Conservation (phyloP, 345 rosid genomes). For the Mercurialis annua region DNA sequence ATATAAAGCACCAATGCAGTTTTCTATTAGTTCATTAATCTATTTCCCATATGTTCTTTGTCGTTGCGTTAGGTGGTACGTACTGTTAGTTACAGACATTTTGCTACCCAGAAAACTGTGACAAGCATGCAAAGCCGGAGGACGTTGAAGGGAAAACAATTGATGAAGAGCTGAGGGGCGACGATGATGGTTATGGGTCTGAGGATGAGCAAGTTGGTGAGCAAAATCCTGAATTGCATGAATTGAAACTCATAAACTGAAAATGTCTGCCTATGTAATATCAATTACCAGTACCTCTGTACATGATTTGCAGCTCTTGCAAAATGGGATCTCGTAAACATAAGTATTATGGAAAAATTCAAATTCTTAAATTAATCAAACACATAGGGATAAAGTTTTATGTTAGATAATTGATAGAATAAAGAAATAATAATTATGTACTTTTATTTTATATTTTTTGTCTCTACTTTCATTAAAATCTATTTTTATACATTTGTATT, state of each 20-base stretch:
- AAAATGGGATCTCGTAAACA: constrained; percentile 25
- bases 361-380: too few species aligned
- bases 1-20: too few species aligned
- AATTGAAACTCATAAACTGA: too few species aligned
- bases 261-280: constrained; percentile 5
- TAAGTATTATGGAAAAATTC: constrained; percentile 32
- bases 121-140: constrained; percentile 85
- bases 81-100: neutral
- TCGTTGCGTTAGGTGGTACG: too few species aligned
- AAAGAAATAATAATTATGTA: too few species aligned
- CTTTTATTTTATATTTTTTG: too few species aligned
- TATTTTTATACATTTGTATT: too few species aligned
- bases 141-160: constrained; percentile 69
- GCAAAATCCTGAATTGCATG: constrained; percentile 57
- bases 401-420: too few species aligned
- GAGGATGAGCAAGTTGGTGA: constrained; percentile 75
- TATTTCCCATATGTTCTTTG: too few species aligned
- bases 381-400: too few species aligned
- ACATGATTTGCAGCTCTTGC: constrained; percentile 40
- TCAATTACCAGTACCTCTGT: constrained; percentile 43
- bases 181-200: constrained; percentile 70
- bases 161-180: constrained; percentile 82
- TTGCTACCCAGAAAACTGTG: constrained; percentile 56
- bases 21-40: too few species aligned
- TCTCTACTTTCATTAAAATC: too few species aligned